Conservation (phyloP, 345 rosid genomes). For the Cardamine resedifolia region DNA sequence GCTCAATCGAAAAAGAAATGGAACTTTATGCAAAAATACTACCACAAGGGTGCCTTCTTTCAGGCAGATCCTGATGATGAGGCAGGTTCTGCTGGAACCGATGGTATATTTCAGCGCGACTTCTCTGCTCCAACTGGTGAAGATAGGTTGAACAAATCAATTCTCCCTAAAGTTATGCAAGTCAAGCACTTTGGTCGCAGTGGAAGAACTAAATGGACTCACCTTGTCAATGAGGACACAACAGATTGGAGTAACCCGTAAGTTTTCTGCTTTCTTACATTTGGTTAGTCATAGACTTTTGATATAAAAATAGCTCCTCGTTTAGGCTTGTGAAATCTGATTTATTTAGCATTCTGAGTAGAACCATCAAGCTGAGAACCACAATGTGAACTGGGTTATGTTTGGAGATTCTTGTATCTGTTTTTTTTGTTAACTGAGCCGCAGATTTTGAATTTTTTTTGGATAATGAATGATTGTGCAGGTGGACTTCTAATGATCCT, state of each 20-base stretch:
- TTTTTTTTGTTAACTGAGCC: not conserved
- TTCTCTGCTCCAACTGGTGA: slow-evolving; percentile 82
- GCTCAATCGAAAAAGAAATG: slow-evolving; percentile 58
- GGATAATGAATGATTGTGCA: slow-evolving; percentile 35
- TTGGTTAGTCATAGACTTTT: slow-evolving; percentile 5
- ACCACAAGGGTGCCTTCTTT: slow-evolving; percentile 80
- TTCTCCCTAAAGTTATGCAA: slow-evolving; percentile 76
- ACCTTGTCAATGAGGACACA: slow-evolving; percentile 78
- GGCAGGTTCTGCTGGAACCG: slow-evolving; percentile 51
- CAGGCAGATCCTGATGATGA: slow-evolving; percentile 53
- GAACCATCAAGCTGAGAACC: slow-evolving; percentile 14
- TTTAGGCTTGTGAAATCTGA: slow-evolving; percentile 11
- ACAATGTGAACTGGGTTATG: not conserved
- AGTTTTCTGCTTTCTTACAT: slow-evolving; percentile 27
- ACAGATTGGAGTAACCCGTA: slow-evolving; percentile 89
- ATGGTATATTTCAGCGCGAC: slow-evolving; percentile 52
- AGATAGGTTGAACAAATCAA: slow-evolving; percentile 73
- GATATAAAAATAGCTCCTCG: not conserved
- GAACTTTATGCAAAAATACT: slow-evolving; percentile 81
- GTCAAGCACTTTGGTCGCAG: slow-evolving; percentile 85
- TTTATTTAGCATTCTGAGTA: slow-evolving; percentile 2
- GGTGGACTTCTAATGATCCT: slow-evolving; percentile 69
- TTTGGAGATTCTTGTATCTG: slow-evolving; percentile 6
- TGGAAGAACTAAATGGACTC: slow-evolving; percentile 87
- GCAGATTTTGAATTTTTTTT: slow-evolving; percentile 19